phyloP scores from a whole-genome alignment of 129 eudicot genomes.

The carrot (Daucus carota) region DNA sequence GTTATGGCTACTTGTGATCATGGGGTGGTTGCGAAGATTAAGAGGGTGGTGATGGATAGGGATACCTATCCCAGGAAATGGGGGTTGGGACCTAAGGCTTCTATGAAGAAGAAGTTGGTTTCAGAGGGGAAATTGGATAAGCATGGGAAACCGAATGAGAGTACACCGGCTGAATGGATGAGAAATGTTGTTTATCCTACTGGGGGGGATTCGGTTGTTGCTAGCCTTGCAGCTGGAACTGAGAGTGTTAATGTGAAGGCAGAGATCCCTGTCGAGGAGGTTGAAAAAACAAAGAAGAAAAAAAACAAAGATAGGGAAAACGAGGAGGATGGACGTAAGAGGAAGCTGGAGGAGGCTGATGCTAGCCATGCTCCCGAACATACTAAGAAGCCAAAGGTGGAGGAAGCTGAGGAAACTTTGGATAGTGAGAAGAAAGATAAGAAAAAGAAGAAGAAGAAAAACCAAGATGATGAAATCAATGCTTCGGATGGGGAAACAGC shows the following conservation, averaged over 20 bases:
- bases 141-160: constrained; percentile 68
- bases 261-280: background rate
- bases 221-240: constrained; percentile 50
- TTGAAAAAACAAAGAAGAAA: constrained; percentile 43
- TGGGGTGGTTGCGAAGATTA: constrained; percentile 69
- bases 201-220: constrained; percentile 57
- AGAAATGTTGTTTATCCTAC: constrained; percentile 59
- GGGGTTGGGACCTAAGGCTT: constrained; percentile 83
- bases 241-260: constrained; percentile 15
- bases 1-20: constrained; percentile 85
- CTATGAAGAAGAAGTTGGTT: constrained; percentile 70
- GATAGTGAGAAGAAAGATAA: constrained; percentile 25
- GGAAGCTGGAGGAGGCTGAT: constrained; percentile 35
- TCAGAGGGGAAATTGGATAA: constrained; percentile 68
- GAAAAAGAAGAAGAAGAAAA: constrained; percentile 17
- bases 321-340: constrained; percentile 24
- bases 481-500: constrained; percentile 29
- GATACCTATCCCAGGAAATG: constrained; percentile 87
- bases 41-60: constrained; percentile 84
- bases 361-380: constrained; percentile 15
- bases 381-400: constrained; percentile 25
- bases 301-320: constrained; percentile 33
- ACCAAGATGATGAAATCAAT: background rate
- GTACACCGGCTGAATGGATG: constrained; percentile 59
- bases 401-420: constrained; percentile 15